phyloP scores from a whole-genome alignment of 352 stramenopile genomes.

The Phytophthora pisi region DNA sequence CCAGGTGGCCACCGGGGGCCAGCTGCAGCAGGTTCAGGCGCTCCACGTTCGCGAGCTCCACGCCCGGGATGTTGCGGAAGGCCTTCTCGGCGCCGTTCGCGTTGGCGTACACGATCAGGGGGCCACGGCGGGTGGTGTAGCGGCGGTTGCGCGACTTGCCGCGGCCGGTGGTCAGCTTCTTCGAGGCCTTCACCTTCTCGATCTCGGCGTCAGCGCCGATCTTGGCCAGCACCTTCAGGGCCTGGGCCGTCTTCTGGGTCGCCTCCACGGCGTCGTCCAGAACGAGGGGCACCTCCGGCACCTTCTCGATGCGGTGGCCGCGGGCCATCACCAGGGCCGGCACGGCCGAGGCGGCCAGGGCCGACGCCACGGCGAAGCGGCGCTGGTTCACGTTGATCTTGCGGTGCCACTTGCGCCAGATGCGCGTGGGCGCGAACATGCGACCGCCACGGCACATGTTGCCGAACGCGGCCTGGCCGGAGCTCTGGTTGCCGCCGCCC shows the following conservation, averaged over 20 bases:
- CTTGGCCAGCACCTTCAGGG: slow-evolving; percentile 94
- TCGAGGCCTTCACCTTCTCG: slow-evolving; percentile 97
- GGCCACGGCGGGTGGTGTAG: slow-evolving; percentile 95
- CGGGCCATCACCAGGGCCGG: slow-evolving; percentile 97
- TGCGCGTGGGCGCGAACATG: slow-evolving; percentile 99
- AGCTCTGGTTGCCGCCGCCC: slow-evolving; percentile 97
- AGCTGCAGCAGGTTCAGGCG: slow-evolving; percentile 98
- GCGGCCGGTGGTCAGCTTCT: slow-evolving; percentile 97
- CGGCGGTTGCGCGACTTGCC: slow-evolving; percentile 99
- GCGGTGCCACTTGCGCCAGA: slow-evolving; percentile 99
- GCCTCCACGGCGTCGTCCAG: slow-evolving; percentile 92
- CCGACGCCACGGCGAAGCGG: slow-evolving; percentile 97
- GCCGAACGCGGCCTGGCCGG: slow-evolving; percentile 98
- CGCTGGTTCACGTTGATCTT: slow-evolving; percentile 99
- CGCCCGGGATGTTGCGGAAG: slow-evolving; percentile 98
- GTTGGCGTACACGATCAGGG: slow-evolving; percentile 97
- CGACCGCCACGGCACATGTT: slow-evolving; percentile 98
- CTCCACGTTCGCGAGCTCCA: slow-evolving; percentile 98
- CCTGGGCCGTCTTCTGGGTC: slow-evolving; percentile 95
- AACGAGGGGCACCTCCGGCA: slow-evolving; percentile 98
- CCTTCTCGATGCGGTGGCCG: slow-evolving; percentile 97
- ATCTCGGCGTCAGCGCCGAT: slow-evolving; percentile 96
- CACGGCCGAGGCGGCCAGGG: slow-evolving; percentile 96
- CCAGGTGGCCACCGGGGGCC: slow-evolving; percentile 98
- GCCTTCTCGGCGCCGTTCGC: slow-evolving; percentile 93